Percentiles rank a stretch among this genome's conserved stretches.
Evolutionary conservation across 331 rosid species (phyloP).

Genomic region (Stylosanthes scabra): DNA sequence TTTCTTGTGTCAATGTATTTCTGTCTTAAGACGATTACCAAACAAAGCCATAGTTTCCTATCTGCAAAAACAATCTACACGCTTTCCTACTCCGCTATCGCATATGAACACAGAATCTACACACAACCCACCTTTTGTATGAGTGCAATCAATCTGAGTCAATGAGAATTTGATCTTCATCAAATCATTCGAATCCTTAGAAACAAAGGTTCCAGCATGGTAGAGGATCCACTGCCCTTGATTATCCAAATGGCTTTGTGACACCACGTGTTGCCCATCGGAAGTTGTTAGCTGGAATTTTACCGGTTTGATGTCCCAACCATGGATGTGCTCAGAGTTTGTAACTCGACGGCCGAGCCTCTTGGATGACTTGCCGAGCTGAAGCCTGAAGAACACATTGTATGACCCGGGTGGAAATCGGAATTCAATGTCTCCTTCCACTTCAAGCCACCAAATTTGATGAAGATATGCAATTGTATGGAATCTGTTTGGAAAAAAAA

Average conservation of each 20-base stretch:
- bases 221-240: constrained; percentile 56
- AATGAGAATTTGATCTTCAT: constrained; percentile 52
- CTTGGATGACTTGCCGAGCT: constrained; percentile 56
- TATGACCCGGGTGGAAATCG: constrained; percentile 58
- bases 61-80: constrained; percentile 37
- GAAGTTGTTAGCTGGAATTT: constrained; percentile 54
- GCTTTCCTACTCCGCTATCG: constrained; percentile 34
- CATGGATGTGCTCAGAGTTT: constrained; percentile 52
- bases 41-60: constrained; percentile 17
- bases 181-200: constrained; percentile 37
- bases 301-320: constrained; percentile 60
- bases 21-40: too few relatives aligned
- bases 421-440: constrained; percentile 59
- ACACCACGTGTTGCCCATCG: constrained; percentile 48
- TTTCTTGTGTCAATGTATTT: too few relatives aligned
- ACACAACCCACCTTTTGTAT: constrained; percentile 56
- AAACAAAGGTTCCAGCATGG: constrained; percentile 53
- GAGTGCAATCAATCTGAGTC: constrained; percentile 55
- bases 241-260: constrained; percentile 54
- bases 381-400: constrained; percentile 52
- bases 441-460: constrained; percentile 69
- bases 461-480: constrained; percentile 63
- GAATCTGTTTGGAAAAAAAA: constrained; percentile 39
- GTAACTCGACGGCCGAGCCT: constrained; percentile 55
- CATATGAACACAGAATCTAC: constrained; percentile 53